phyloP scores from a whole-genome alignment of 768 basidiomycete species.

The Hygrocybe punicea region DNA sequence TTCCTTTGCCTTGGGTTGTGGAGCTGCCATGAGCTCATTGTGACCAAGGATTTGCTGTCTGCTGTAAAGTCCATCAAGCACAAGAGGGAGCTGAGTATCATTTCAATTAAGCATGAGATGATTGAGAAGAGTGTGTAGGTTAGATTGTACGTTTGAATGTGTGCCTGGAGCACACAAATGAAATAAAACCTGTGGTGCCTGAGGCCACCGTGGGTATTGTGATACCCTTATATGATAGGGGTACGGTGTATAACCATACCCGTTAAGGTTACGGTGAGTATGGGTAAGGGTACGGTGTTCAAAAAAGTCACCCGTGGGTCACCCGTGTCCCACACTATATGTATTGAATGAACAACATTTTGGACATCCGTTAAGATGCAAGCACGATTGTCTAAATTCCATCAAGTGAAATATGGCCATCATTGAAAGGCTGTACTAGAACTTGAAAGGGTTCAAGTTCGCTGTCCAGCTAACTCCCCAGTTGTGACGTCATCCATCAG shows the following conservation, averaged over 20 bases:
- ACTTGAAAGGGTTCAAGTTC: too few relatives aligned
- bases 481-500: too few relatives aligned
- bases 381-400: too few relatives aligned
- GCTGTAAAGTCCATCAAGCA: not conserved
- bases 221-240: not conserved
- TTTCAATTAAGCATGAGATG: not conserved
- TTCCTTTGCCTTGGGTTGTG: constrained; percentile 10
- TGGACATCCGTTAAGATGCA: too few relatives aligned
- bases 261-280: not conserved
- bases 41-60: constrained; percentile 7
- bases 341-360: too few relatives aligned
- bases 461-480: too few relatives aligned
- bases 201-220: not conserved
- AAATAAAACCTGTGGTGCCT: not conserved
- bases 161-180: too few relatives aligned
- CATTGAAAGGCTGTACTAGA: too few relatives aligned
- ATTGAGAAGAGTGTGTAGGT: not conserved
- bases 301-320: not conserved
- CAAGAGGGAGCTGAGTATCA: not conserved
- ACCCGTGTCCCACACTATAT: too few relatives aligned
- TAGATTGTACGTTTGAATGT: not conserved
- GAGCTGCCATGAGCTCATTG: constrained; percentile 11
- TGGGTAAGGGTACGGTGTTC: not conserved
- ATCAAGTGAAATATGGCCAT: too few relatives aligned
- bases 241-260: not conserved